Conservation (phyloP, 345 rosid species). For the Arabis alpina region DNA sequence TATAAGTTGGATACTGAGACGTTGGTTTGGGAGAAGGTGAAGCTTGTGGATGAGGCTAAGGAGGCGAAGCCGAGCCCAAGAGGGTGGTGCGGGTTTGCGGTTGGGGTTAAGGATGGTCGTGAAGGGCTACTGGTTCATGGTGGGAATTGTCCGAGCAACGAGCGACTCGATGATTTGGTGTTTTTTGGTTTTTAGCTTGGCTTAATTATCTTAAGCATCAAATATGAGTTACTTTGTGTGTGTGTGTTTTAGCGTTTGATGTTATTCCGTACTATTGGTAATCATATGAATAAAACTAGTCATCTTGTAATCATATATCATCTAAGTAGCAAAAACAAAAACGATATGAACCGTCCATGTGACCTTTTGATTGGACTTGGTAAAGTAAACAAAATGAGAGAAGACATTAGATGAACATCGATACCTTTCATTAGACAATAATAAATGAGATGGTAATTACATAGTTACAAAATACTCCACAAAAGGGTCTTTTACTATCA, state of each 20-base stretch:
- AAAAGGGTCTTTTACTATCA: no score
- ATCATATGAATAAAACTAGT: no score
- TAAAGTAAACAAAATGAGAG: no score
- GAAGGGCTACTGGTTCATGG: conserved; percentile 41
- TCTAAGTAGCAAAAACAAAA: no score
- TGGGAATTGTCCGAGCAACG: conserved; percentile 43
- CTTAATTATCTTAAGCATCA: neutral
- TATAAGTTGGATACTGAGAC: conserved; percentile 43
- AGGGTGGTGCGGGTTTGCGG: conserved; percentile 40
- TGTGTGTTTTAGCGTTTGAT: neutral
- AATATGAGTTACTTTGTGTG: neutral
- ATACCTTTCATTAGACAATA: no score
- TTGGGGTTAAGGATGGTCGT: conserved; percentile 35
- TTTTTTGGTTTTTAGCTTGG: conserved; percentile 29
- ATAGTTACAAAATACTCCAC: no score
- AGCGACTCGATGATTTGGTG: conserved; percentile 44
- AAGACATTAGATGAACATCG: no score
- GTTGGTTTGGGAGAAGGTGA: conserved; percentile 45
- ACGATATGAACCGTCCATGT: no score
- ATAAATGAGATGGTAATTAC: no score
- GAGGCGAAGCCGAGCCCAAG: conserved; percentile 30
- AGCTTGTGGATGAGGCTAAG: conserved; percentile 8
- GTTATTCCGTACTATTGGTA: no score
- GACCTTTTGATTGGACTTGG: no score
- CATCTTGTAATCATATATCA: no score